These are phyloP conservation scores for Cyberlindnera nakhonratchasimensis DNA, from an alignment of 805 yeast genomes.

Conservation along the genomic window DNA sequence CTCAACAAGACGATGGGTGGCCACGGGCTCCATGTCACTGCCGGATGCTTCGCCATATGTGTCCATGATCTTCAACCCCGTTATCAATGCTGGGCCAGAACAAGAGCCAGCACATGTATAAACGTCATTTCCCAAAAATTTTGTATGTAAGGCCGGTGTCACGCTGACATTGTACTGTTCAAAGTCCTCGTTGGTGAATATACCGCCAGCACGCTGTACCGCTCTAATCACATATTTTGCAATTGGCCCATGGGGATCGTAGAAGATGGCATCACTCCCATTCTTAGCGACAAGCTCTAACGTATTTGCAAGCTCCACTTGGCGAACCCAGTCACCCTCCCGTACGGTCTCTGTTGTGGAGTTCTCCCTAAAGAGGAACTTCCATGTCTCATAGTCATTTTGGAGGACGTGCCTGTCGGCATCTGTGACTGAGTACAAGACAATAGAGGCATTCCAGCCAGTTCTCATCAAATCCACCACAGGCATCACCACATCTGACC, in stretches of 20 bases:
- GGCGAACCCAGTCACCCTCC: slow-evolving; percentile 56
- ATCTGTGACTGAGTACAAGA: slow-evolving; percentile 42
- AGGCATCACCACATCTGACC: slow-evolving; percentile 75
- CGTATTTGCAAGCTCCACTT: slow-evolving; percentile 65
- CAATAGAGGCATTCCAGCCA: slow-evolving; percentile 59
- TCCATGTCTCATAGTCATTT: slow-evolving; percentile 47
- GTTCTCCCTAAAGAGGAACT: slow-evolving; percentile 43
- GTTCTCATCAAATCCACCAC: slow-evolving; percentile 59
- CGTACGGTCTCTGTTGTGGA: slow-evolving; percentile 34
- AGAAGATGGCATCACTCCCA: slow-evolving; percentile 75
- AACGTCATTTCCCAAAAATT: slow-evolving; percentile 41
- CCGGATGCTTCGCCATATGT: slow-evolving; percentile 38
- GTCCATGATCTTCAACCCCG: slow-evolving; percentile 69
- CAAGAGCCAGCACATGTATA: slow-evolving; percentile 70
- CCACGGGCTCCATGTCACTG: slow-evolving; percentile 44
- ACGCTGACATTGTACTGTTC: slow-evolving; percentile 49
- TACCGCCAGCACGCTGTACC: slow-evolving; percentile 59
- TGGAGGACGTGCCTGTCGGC: slow-evolving; percentile 33
- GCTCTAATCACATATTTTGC: slow-evolving; percentile 54
- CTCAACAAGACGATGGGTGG: slow-evolving; percentile 71
- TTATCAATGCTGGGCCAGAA: slow-evolving; percentile 75
- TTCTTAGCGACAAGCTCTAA: slow-evolving; percentile 65
- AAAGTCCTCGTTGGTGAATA: slow-evolving; percentile 64
- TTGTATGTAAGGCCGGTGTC: slow-evolving; percentile 39
- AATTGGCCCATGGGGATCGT: slow-evolving; percentile 77